Percentiles rank a stretch among this genome's conserved stretches.
Evolutionary conservation across 345 rosid species (phyloP).

Genomic region (Populus pruinosa): DNA sequence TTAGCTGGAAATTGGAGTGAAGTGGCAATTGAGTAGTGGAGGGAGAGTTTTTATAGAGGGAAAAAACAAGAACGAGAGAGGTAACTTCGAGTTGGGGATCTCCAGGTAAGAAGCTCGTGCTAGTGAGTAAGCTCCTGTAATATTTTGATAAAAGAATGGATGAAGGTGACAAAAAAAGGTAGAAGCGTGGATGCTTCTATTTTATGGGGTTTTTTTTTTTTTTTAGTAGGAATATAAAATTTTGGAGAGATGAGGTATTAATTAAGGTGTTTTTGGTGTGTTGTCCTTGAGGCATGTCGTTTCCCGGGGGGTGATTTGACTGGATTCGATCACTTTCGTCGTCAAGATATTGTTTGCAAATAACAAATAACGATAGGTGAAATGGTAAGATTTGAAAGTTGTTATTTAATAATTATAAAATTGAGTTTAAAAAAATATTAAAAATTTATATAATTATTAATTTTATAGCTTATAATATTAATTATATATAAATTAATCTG

Average conservation of each 20-base stretch:
- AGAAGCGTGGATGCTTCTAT: constrained; percentile 57
- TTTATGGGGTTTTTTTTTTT: neutral
- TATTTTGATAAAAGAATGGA: neutral
- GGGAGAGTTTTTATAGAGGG: constrained; percentile 1
- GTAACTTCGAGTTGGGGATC: constrained; percentile 59
- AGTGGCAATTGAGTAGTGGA: constrained; percentile 18
- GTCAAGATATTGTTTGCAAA: too few species aligned
- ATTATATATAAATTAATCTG: too few species aligned
- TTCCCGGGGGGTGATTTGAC: too few species aligned
- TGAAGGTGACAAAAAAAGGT: constrained; percentile 28
- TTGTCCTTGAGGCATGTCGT: too few species aligned
- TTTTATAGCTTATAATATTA: too few species aligned
- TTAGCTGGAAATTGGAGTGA: constrained; percentile 1
- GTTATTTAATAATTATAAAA: too few species aligned
- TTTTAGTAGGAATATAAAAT: neutral
- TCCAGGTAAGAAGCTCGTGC: constrained; percentile 47
- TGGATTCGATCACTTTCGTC: too few species aligned
- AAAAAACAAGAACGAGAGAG: constrained; percentile 41
- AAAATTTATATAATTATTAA: too few species aligned
- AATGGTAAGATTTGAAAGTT: too few species aligned
- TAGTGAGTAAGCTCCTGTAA: constrained; percentile 6
- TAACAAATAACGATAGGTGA: too few species aligned
- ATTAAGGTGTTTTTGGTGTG: neutral
- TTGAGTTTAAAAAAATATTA: too few species aligned
- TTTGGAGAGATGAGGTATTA: neutral